These are phyloP conservation scores for Solanum arcanum DNA, from an alignment of 257 asterid species.

Conservation along the genomic window DNA sequence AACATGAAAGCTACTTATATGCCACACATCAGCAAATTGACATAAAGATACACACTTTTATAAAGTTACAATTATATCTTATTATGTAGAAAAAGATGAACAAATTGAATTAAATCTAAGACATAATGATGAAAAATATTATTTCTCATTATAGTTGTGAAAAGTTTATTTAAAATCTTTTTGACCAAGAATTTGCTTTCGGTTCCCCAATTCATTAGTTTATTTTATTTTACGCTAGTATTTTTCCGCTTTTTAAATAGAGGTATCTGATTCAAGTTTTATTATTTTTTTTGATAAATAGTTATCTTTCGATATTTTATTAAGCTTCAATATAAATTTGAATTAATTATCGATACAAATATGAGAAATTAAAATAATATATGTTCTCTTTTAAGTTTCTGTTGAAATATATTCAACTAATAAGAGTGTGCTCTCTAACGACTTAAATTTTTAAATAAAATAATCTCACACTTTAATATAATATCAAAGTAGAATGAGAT, in stretches of 20 bases:
- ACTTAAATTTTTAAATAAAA: no score
- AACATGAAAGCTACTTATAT: background rate
- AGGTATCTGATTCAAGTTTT: background rate
- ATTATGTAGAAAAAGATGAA: background rate
- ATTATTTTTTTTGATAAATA: no score
- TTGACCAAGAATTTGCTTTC: background rate
- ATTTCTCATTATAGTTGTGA: background rate
- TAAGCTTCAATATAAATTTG: accelerated
- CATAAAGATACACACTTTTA: background rate
- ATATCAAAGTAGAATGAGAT: no score
- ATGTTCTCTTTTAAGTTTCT: background rate
- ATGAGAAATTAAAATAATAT: background rate
- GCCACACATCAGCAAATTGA: background rate
- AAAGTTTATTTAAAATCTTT: background rate
- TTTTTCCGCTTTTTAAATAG: background rate
- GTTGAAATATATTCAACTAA: no score
- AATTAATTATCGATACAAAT: background rate
- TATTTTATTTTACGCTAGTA: background rate
- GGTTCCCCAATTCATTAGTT: background rate
- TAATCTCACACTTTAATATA: no score
- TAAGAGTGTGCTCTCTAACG: no score
- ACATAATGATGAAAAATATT: background rate
- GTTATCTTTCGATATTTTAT: no score
- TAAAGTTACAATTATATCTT: background rate
- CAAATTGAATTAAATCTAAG: background rate